These are phyloP conservation scores for Leishmania aethiopica DNA, from an alignment of 208 protist genomes.

Conservation along the genomic window DNA sequence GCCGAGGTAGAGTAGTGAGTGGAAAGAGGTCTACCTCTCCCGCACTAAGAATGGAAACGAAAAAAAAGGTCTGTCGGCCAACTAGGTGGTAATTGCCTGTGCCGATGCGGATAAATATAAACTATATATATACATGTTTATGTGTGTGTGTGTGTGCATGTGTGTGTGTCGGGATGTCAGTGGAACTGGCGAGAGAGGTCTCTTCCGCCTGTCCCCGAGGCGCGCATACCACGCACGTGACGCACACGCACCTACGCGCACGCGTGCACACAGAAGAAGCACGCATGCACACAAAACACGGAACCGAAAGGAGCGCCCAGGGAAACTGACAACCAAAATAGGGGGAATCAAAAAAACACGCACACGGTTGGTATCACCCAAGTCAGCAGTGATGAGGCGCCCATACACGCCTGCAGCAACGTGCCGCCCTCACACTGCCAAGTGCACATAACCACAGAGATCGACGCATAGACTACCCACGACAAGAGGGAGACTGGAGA, in stretches of 20 bases:
- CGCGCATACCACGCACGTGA: not conserved
- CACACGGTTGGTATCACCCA: not conserved
- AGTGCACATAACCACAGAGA: not conserved
- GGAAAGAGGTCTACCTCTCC: not conserved
- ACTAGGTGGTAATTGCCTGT: not conserved
- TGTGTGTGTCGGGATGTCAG: not conserved
- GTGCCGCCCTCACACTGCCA: not conserved
- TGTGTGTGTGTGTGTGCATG: not conserved
- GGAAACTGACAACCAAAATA: too few relatives aligned
- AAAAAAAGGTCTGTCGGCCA: not conserved
- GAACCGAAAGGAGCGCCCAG: not conserved
- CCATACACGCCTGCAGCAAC: not conserved
- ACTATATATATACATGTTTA: not conserved
- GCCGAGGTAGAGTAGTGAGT: not conserved
- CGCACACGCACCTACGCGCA: not conserved
- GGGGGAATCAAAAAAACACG: not conserved
- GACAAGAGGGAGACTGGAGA: not conserved
- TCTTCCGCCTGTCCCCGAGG: not conserved
- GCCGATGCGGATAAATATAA: not conserved
- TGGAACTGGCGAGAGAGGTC: not conserved
- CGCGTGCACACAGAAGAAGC: not conserved
- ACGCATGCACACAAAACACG: not conserved
- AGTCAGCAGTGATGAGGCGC: not conserved
- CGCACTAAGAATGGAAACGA: not conserved
- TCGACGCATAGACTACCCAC: not conserved